These are phyloP conservation scores for Sugiyamaella pinicola DNA, from an alignment of 1,139 yeast genomes.

Conservation along the genomic window DNA sequence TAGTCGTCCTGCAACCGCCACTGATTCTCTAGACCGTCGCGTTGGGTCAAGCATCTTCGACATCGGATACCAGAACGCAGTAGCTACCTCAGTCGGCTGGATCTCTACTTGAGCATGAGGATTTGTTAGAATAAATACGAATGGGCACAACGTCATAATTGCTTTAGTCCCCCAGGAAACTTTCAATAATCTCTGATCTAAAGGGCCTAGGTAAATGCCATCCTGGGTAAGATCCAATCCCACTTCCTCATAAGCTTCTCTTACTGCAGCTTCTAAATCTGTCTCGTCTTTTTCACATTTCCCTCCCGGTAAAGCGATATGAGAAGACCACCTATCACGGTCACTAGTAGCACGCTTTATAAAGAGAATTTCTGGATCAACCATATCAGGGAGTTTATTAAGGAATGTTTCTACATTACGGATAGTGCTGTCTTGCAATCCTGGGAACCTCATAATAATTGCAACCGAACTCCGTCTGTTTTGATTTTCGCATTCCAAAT, in stretches of 20 bases:
- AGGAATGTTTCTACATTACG: conserved; percentile 8
- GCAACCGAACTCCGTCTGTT: conserved; percentile 34
- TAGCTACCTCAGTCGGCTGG: conserved; percentile 43
- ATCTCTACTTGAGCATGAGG: conserved; percentile 33
- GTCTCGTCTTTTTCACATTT: conserved; percentile 43
- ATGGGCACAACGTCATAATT: conserved; percentile 45
- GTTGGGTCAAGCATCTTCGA: conserved; percentile 32
- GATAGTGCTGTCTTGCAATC: conserved; percentile 13
- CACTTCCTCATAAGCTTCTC: conserved; percentile 46
- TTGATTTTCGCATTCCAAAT: conserved; percentile 25
- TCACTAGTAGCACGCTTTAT: conserved; percentile 43
- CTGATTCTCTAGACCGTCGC: conserved; percentile 31
- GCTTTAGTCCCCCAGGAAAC: conserved; percentile 42
- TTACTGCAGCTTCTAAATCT: conserved; percentile 41
- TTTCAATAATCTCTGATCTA: conserved; percentile 43
- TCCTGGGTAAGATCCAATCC: conserved; percentile 41
- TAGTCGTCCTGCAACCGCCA: conserved; percentile 37
- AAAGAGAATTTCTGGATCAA: conserved; percentile 38
- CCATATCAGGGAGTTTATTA: conserved; percentile 15
- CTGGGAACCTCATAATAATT: conserved; percentile 32
- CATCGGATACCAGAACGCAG: conserved; percentile 46
- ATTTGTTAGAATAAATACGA: conserved; percentile 38
- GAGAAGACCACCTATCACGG: conserved; percentile 49
- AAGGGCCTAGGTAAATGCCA: conserved; percentile 40
- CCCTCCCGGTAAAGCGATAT: conserved; percentile 48